Evolutionary conservation across 2,329 filamentous ascomycete genomes (phyloP), one percentile per base, ranked within the genome.

Genomic region (Exophiala phaeomuriformis): DNA sequence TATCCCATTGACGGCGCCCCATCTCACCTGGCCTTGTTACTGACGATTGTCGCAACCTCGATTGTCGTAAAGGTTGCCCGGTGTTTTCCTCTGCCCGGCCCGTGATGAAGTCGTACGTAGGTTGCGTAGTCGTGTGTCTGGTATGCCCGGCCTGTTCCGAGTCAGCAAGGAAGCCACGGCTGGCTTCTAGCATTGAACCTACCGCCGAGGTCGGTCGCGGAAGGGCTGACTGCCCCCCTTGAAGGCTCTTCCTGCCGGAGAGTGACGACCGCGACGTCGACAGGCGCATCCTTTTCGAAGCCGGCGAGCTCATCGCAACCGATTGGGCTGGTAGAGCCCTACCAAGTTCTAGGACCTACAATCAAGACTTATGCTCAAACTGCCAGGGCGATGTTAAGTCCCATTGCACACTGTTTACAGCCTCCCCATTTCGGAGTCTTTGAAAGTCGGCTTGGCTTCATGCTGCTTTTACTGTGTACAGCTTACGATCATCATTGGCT

Each of bases 101-200:
- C 1, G 78, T 77, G 6, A 85, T 66, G 36, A 84, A 74, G 61
- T 85, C 80, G 61, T 81, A 83, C 4, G 76, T 74, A 0, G 80
- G 79, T 56, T 80, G 81, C 33, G 71, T 74, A 1, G 73, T 75
- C 9, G 76, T 69, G 50, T 60, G 55, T 52, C 69, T 64, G 47
- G 66, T 68, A 7, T 52, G 43, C 2, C 50, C 52, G 28, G 53
- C 47, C 48, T 52, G 30, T 12, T 45, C 7, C 5, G 19, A 12
- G 12, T 52, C 27, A 51, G 47, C 32, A 8, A 35, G 8, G n/a
- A 10, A n/a, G 35, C 49, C 32, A 28, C 39, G 8, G n/a, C 9
- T 27, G 12, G 33, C 6, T 27, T 52, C 10, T 27, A 46, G 9
- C 41, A 44, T 29, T 19, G 19, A 19, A 56, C 51, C 49, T 53